Evolutionary conservation across 2,329 filamentous ascomycete species (phyloP).

Genomic region (Alternaria consortialis): DNA sequence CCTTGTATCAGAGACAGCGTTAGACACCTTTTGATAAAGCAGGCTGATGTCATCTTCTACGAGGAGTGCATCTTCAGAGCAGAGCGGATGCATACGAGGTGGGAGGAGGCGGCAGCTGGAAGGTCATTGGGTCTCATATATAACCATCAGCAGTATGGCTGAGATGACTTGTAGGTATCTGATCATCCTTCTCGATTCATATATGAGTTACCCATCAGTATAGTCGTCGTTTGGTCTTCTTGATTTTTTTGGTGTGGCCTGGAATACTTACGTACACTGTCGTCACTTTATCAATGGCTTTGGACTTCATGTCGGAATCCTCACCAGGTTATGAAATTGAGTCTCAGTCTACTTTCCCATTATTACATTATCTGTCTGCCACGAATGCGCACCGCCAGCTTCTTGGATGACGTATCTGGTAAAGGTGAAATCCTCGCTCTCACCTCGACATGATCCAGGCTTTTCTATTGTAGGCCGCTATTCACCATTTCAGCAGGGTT

Average conservation of each 20-base stretch:
- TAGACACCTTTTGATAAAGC: not conserved
- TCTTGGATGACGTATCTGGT: not conserved
- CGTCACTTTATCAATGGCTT: too few relatives aligned
- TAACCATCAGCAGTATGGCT: not conserved
- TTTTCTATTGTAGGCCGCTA: not conserved
- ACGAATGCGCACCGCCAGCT: not conserved
- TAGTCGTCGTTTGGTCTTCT: not conserved
- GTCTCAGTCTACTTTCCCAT: not conserved
- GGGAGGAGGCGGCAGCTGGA: not conserved
- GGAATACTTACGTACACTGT: too few relatives aligned
- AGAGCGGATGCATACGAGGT: constrained; percentile 23
- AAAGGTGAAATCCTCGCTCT: not conserved
- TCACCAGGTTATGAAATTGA: not conserved
- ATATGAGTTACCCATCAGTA: not conserved
- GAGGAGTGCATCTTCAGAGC: constrained; percentile 23
- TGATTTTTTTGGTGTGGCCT: not conserved
- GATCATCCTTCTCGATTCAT: not conserved
- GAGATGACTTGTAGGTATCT: not conserved
- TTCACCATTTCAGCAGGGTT: not conserved
- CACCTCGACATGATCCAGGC: not conserved
- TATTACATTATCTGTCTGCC: not conserved
- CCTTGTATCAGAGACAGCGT: not conserved
- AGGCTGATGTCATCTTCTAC: constrained; percentile 19
- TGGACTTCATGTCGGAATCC: not conserved
- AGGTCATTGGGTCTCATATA: not conserved